A percentile compares a stretch with the other conserved stretches of the same genome.
Evolutionary conservation across 257 asterid species (phyloP).

Genomic region (Nicotiana otophora): DNA sequence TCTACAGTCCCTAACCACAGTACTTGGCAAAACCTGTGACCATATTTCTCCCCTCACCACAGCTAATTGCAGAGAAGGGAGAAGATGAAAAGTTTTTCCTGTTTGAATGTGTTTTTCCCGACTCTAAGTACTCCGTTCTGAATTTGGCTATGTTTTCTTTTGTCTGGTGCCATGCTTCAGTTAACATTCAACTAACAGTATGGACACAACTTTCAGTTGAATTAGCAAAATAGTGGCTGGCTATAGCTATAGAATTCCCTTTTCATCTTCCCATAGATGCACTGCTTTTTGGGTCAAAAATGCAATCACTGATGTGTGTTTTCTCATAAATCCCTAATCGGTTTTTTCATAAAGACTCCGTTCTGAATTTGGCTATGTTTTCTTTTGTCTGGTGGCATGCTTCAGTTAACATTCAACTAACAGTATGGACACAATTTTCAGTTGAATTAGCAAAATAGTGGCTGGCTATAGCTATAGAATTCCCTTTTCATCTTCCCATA

Average conservation of each 20-base stretch:
- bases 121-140: background rate
- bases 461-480: background rate
- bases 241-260: too few relatives aligned
- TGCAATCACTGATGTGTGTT: background rate
- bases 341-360: background rate
- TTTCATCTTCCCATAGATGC: too few relatives aligned
- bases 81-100: background rate
- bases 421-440: background rate
- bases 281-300: too few relatives aligned
- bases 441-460: constrained; percentile 4
- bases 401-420: background rate
- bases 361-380: background rate
- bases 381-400: background rate
- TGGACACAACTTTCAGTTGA: background rate
- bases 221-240: constrained; percentile 3
- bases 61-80: background rate
- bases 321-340: background rate
- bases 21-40: background rate
- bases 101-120: background rate
- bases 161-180: background rate
- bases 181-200: background rate
- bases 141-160: background rate
- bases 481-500: too few relatives aligned
- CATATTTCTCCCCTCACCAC: background rate
- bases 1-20: background rate